Evolutionary conservation across 1,139 yeast genomes (phyloP).

Genomic region (Yamadazyma siamensis): DNA sequence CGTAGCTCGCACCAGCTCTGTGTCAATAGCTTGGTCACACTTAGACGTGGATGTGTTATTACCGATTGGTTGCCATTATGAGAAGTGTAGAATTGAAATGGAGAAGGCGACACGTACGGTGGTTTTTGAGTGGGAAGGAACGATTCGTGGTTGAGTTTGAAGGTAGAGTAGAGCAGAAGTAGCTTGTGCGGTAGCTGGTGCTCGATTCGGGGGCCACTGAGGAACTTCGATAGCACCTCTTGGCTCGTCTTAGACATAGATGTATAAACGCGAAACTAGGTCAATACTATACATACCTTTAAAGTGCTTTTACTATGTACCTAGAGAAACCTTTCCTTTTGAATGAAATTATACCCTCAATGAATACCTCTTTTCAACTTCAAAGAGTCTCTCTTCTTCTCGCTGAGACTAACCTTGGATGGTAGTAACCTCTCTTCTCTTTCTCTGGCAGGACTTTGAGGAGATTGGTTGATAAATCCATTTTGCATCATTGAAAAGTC

Average conservation of each 20-base stretch:
- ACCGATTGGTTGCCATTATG: conserved; percentile 25
- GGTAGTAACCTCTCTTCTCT: conserved; percentile 25
- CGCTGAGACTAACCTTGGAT: conserved; percentile 35
- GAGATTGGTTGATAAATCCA: conserved; percentile 8
- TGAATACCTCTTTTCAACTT: conserved; percentile 48
- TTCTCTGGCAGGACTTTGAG: conserved; percentile 17
- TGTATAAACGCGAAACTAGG: too few species aligned
- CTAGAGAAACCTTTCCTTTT: too few species aligned
- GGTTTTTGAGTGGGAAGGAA: conserved; percentile 16
- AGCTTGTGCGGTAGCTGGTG: conserved; percentile 11
- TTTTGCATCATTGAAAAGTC: conserved; percentile 18
- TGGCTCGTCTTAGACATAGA: too few species aligned
- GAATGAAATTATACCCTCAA: too few species aligned
- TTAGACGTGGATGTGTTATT: conserved; percentile 29
- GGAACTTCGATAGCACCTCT: too few species aligned
- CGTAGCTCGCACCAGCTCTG: conserved; percentile 53
- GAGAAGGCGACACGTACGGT: conserved; percentile 12
- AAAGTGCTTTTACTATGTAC: too few species aligned
- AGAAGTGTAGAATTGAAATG: conserved; percentile 24
- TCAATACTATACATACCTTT: too few species aligned
- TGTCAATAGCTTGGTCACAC: conserved; percentile 47
- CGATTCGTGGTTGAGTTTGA: conserved; percentile 9
- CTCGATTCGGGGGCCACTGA: conserved; percentile 6
- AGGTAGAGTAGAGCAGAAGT: conserved; percentile 10
- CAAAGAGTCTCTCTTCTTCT: conserved; percentile 46